These are phyloP conservation scores for Botryotinia calthae DNA, from an alignment of 2,329 filamentous ascomycete genomes.

Conservation along the genomic window DNA sequence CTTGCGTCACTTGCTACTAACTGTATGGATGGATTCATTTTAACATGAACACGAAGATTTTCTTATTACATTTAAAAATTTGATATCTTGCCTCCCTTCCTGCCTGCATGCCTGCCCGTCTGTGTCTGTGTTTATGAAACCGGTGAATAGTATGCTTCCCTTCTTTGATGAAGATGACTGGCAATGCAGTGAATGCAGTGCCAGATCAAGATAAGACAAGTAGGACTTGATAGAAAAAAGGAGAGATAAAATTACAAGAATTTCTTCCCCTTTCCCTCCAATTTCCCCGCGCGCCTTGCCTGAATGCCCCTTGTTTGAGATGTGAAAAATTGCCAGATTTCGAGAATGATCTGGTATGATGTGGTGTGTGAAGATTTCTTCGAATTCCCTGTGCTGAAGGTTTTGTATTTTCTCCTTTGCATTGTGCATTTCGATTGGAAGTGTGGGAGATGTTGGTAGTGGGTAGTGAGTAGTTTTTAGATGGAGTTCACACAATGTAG, in stretches of 20 bases:
- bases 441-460: neutral
- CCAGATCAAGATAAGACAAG: conserved; percentile 1
- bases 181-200: neutral
- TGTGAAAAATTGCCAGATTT: conserved; percentile 4
- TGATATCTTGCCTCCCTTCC: neutral
- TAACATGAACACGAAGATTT: neutral
- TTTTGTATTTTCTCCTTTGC: neutral
- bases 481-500: neutral
- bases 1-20: neutral
- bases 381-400: neutral
- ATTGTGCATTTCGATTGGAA: neutral
- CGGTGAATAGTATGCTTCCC: neutral
- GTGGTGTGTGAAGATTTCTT: conserved; percentile 1
- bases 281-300: conserved; percentile 11
- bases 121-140: neutral
- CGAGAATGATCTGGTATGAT: neutral
- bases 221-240: conserved; percentile 3
- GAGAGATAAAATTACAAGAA: conserved; percentile 17
- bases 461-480: neutral
- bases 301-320: conserved; percentile 9
- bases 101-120: neutral
- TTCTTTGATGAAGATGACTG: neutral
- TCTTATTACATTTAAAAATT: conserved; percentile 14
- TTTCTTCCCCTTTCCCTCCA: conserved; percentile 1
- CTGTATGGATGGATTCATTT: neutral